Percentiles rank a stretch among this genome's conserved stretches.
phyloP scores from a whole-genome alignment of 306 rosid genomes.

The Prinsepia uniflora region DNA sequence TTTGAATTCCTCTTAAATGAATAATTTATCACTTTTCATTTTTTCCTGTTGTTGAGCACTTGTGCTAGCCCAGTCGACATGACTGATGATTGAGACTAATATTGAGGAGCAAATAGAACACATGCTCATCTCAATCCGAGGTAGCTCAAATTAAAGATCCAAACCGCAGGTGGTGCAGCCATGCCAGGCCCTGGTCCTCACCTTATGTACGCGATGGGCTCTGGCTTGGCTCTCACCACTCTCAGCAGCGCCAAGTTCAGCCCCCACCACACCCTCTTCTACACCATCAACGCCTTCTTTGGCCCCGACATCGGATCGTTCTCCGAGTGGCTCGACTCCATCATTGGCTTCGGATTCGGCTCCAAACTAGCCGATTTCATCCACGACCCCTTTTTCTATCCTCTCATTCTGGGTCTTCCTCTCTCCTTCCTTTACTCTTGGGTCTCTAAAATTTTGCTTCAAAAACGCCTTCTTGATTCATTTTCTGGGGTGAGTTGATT shows the following conservation, averaged over 20 bases:
- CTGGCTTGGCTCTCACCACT: slow-evolving; percentile 52
- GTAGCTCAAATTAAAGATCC: not conserved
- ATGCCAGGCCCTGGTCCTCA: slow-evolving; percentile 98
- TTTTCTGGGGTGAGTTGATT: slow-evolving; percentile 38
- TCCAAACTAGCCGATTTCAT: slow-evolving; percentile 46
- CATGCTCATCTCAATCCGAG: not conserved
- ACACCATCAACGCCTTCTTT: slow-evolving; percentile 75
- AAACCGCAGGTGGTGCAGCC: slow-evolving; percentile 3
- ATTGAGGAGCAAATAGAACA: not conserved
- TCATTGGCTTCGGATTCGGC: slow-evolving; percentile 33
- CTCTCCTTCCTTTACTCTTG: slow-evolving; percentile 62
- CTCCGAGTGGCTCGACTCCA: slow-evolving; percentile 67
- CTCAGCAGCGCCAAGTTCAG: slow-evolving; percentile 55
- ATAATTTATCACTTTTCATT: too few species aligned
- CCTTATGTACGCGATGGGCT: slow-evolving; percentile 80
- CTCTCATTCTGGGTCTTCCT: slow-evolving; percentile 66
- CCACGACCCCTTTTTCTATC: slow-evolving; percentile 63
- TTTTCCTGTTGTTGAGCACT: too few species aligned
- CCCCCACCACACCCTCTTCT: slow-evolving; percentile 72
- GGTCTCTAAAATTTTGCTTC: slow-evolving; percentile 51
- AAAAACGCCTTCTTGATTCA: slow-evolving; percentile 48
- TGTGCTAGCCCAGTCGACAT: too few species aligned
- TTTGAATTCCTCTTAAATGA: too few species aligned
- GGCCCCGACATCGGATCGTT: slow-evolving; percentile 94
- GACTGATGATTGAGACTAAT: too few species aligned